Percentiles rank a stretch among this genome's conserved stretches.
phyloP scores from a whole-genome alignment of 805 yeast species.

The Yamadazyma scolyti region DNA sequence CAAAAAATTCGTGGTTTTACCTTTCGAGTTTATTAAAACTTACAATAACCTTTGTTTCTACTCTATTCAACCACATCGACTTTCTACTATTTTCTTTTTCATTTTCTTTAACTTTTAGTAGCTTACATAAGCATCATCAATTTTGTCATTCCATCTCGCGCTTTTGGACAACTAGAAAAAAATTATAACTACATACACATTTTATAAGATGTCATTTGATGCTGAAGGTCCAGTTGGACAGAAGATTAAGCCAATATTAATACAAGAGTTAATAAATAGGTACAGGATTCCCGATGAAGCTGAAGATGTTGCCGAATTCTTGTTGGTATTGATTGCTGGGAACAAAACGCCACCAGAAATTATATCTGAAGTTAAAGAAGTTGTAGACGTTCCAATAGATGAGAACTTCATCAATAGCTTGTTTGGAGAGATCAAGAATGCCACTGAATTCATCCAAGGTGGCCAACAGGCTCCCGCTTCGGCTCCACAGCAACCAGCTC shows the following conservation, averaged over 20 bases:
- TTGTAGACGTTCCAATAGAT: conserved; percentile 62
- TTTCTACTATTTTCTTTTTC: too few species aligned
- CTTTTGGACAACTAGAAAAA: too few species aligned
- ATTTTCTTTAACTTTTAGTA: too few species aligned
- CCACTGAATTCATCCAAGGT: conserved; percentile 17
- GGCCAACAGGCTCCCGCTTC: conserved; percentile 11
- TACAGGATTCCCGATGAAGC: conserved; percentile 38
- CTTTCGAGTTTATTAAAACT: too few species aligned
- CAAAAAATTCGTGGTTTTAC: too few species aligned
- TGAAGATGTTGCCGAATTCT: conserved; percentile 66
- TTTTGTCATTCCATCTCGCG: too few species aligned
- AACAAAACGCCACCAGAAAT: conserved; percentile 62
- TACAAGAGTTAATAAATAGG: conserved; percentile 32
- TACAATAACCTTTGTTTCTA: too few species aligned
- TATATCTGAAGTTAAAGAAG: conserved; percentile 53
- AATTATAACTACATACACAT: too few species aligned
- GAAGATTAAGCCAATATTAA: conserved; percentile 30
- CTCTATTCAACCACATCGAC: too few species aligned
- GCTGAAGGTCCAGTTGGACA: conserved; percentile 39
- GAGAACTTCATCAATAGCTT: conserved; percentile 54
- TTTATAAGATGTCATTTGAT: conserved; percentile 35
- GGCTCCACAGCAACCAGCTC: conserved; percentile 4
- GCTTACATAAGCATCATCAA: too few species aligned
- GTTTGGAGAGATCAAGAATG: conserved; percentile 50
- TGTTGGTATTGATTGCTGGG: conserved; percentile 66